These are phyloP conservation scores for Colletotrichum higginsianum DNA, from an alignment of 2,329 filamentous ascomycete species.

Conservation along the genomic window DNA sequence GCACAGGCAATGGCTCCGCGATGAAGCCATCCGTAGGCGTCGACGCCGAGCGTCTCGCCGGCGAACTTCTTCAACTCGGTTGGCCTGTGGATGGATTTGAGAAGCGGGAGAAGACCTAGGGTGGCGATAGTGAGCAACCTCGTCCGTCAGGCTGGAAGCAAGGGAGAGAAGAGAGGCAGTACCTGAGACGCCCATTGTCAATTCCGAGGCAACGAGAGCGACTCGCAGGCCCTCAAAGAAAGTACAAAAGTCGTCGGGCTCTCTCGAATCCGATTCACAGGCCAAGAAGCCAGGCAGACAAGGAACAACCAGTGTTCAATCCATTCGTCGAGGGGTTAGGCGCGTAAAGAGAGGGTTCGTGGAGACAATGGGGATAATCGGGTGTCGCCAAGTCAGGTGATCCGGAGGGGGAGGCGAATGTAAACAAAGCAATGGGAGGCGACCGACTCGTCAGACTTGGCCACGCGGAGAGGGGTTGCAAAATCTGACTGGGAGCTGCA, in stretches of 20 bases:
- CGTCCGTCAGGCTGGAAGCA: slow-evolving; percentile 10
- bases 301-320: slow-evolving; percentile 20
- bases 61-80: slow-evolving; percentile 88
- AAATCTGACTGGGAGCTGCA: background rate
- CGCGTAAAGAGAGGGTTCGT: slow-evolving; percentile 24
- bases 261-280: slow-evolving; percentile 31
- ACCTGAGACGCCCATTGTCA: slow-evolving; percentile 45
- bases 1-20: slow-evolving; percentile 92
- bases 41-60: slow-evolving; percentile 92
- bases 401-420: slow-evolving; percentile 26
- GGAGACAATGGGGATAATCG: background rate
- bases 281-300: slow-evolving; percentile 24
- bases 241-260: slow-evolving; percentile 1
- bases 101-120: slow-evolving; percentile 85
- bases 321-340: slow-evolving; percentile 34
- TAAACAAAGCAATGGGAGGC: slow-evolving; percentile 37
- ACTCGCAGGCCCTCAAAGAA: slow-evolving; percentile 21
- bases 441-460: background rate
- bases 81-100: slow-evolving; percentile 96
- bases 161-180: slow-evolving; percentile 28
- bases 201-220: slow-evolving; percentile 22
- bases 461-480: background rate
- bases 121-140: slow-evolving; percentile 28
- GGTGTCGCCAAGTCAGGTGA: slow-evolving; percentile 41
- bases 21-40: slow-evolving; percentile 98